Evolutionary conservation across 371 early-diverging fungal genomes (phyloP).

Genomic region (Zancudomyces culisetae): DNA sequence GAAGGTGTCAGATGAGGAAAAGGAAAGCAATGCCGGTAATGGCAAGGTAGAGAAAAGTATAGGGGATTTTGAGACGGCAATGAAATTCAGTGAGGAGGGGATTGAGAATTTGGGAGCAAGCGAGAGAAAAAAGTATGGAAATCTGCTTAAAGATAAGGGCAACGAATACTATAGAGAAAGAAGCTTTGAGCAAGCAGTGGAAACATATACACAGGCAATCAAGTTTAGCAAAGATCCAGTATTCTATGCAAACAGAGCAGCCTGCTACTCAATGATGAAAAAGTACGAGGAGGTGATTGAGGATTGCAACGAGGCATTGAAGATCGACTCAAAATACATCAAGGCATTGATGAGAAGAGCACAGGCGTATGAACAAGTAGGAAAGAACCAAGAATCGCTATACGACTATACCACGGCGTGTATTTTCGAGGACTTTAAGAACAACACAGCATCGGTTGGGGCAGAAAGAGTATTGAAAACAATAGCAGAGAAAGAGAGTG

Average conservation of each 20-base stretch:
- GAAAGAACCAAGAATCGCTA: slow-evolving; percentile 49
- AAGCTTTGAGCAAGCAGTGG: slow-evolving; percentile 68
- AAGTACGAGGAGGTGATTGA: slow-evolving; percentile 42
- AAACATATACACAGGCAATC: slow-evolving; percentile 74
- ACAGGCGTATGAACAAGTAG: slow-evolving; percentile 52
- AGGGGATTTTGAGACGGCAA: slow-evolving; percentile 22
- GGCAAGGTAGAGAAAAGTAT: slow-evolving; percentile 2
- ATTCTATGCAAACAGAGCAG: slow-evolving; percentile 87
- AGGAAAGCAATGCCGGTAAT: not conserved
- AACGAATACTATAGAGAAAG: slow-evolving; percentile 68
- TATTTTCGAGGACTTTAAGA: slow-evolving; percentile 82
- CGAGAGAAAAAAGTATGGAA: slow-evolving; percentile 41
- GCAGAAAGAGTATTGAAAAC: slow-evolving; percentile 80
- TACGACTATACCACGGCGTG: slow-evolving; percentile 79
- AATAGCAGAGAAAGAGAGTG: slow-evolving; percentile 54
- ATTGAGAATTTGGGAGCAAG: slow-evolving; percentile 34
- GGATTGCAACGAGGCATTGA: slow-evolving; percentile 48
- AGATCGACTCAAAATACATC: slow-evolving; percentile 51
- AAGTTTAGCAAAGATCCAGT: slow-evolving; percentile 55
- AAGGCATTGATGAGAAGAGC: slow-evolving; percentile 73
- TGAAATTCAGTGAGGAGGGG: slow-evolving; percentile 30
- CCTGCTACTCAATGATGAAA: slow-evolving; percentile 59
- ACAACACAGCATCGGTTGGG: slow-evolving; percentile 51
- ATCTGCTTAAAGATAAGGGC: slow-evolving; percentile 62
- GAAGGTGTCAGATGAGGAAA: slow-evolving; percentile 2